Evolutionary conservation across 208 protist species (phyloP).

Genomic region (Trypanosomatidae sp.): DNA sequence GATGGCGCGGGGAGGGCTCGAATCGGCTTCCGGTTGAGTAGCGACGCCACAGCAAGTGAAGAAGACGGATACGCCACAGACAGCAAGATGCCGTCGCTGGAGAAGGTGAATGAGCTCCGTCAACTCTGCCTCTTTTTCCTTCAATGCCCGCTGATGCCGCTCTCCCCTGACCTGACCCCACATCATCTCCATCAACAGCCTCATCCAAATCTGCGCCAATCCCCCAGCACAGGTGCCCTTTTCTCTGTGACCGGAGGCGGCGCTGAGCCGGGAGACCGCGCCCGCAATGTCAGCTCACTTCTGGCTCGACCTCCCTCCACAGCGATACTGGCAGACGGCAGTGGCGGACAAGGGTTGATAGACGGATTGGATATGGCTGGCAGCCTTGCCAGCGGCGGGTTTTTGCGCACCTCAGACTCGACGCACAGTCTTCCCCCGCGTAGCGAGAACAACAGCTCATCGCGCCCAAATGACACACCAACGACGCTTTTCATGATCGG

Average conservation of each 20-base stretch:
- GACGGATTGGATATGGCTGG: not conserved
- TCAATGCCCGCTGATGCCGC: constrained; percentile 26
- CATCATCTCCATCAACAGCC: not conserved
- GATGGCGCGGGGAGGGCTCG: not conserved
- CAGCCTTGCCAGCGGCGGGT: not conserved
- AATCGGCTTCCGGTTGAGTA: not conserved
- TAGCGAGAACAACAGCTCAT: constrained; percentile 21
- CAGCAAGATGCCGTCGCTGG: not conserved
- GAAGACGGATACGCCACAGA: not conserved
- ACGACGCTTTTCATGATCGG: constrained; percentile 8
- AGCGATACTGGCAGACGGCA: not conserved
- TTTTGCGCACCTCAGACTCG: constrained; percentile 11
- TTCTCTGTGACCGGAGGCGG: not conserved
- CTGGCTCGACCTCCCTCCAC: not conserved
- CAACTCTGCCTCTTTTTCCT: constrained; percentile 21
- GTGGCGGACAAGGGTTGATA: not conserved
- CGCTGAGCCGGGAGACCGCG: not conserved
- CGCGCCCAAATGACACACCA: constrained; percentile 13
- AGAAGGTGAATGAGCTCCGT: constrained; percentile 10
- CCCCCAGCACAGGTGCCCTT: constrained; percentile 7
- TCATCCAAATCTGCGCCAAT: not conserved
- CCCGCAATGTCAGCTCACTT: not conserved
- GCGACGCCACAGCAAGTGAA: not conserved
- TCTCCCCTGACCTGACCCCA: constrained; percentile 3
- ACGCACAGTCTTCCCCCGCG: constrained; percentile 17